A percentile compares a stretch with the other conserved stretches of the same genome.
phyloP scores from a whole-genome alignment of 129 eudicot species.

The Logfia minima region DNA sequence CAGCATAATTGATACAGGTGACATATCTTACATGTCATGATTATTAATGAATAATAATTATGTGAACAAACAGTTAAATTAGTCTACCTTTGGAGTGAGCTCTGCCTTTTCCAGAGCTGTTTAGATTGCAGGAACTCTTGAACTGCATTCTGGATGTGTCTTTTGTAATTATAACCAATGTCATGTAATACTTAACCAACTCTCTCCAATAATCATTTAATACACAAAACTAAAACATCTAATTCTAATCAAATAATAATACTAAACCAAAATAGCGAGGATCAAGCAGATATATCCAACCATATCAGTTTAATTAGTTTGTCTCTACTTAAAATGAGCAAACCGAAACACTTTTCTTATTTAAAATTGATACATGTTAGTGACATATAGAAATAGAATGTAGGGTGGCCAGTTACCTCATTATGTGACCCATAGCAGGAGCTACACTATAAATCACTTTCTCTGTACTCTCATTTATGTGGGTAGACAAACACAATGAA shows the following conservation, averaged over 20 bases:
- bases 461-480: slow-evolving; percentile 32
- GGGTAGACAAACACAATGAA: slow-evolving; percentile 37
- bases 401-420: slow-evolving; percentile 42
- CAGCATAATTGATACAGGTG: background rate
- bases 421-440: slow-evolving; percentile 94
- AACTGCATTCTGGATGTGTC: slow-evolving; percentile 82
- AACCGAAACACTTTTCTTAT: too few species aligned
- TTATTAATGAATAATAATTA: too few species aligned
- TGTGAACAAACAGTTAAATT: background rate
- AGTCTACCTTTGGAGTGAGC: slow-evolving; percentile 73
- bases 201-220: slow-evolving; percentile 3
- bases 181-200: slow-evolving; percentile 10
- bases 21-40: background rate
- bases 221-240: slow-evolving; percentile 8
- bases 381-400: too few species aligned
- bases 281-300: too few species aligned
- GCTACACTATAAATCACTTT: slow-evolving; percentile 74
- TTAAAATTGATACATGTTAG: too few species aligned
- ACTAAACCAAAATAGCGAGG: background rate
- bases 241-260: background rate
- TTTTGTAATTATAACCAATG: slow-evolving; percentile 46
- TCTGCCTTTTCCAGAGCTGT: slow-evolving; percentile 65
- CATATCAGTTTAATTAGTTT: too few species aligned
- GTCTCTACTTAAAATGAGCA: too few species aligned
- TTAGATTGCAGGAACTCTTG: slow-evolving; percentile 77